Evolutionary conservation across 345 rosid species (phyloP).

Genomic region (Brassica carinata): DNA sequence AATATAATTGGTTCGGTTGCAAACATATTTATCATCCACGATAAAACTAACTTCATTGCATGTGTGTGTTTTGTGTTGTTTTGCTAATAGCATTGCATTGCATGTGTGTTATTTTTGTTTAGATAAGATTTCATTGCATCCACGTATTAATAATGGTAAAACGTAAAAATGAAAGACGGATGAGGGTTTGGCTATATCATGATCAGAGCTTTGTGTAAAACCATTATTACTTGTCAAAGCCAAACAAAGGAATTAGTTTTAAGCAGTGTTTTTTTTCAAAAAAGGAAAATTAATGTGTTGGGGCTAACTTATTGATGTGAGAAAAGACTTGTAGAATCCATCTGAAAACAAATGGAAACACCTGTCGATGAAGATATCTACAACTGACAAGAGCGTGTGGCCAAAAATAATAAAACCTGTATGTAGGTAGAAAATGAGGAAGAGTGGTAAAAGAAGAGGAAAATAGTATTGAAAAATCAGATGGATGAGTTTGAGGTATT

Average conservation of each 20-base stretch:
- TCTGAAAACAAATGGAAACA: constrained; percentile 26
- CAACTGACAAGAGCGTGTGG: constrained; percentile 40
- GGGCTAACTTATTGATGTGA: not conserved
- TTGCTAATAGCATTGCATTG: no score
- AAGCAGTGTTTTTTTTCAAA: no score
- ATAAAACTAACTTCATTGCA: not conserved
- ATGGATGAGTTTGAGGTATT: constrained; percentile 29
- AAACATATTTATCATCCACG: not conserved
- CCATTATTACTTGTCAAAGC: no score
- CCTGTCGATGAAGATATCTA: constrained; percentile 22
- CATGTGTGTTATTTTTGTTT: no score
- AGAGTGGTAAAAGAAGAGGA: not conserved
- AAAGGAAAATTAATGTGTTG: not conserved
- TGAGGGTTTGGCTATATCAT: no score
- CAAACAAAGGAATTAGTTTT: no score
- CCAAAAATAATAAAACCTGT: not conserved
- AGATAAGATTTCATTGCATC: no score
- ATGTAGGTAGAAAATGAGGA: not conserved
- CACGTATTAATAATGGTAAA: no score
- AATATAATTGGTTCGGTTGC: not conserved
- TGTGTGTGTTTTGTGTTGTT: not conserved
- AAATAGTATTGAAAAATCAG: not conserved
- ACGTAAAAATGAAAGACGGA: no score
- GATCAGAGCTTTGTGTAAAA: no score
- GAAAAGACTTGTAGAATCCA: constrained; percentile 28